phyloP scores from a whole-genome alignment of 2,329 filamentous ascomycete species.

The Nothomitra cinnamomea region DNA sequence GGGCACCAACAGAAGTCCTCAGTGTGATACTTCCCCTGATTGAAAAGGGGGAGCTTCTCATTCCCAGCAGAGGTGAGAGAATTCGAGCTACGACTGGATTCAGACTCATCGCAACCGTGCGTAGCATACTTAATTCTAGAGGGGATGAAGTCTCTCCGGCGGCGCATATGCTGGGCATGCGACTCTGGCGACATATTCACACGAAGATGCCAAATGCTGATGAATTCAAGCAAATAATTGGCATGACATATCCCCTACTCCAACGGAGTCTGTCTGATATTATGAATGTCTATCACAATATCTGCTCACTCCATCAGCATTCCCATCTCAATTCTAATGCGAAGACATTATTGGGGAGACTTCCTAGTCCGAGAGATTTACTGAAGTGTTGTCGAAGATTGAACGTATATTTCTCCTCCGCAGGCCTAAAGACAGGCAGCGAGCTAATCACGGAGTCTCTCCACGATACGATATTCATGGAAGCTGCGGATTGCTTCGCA shows the following conservation, averaged over 20 bases:
- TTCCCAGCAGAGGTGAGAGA: slow-evolving; percentile 74
- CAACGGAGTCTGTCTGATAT: slow-evolving; percentile 36
- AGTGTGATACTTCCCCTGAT: slow-evolving; percentile 85
- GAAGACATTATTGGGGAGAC: slow-evolving; percentile 39
- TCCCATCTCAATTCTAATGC: slow-evolving; percentile 29
- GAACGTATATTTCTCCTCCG: slow-evolving; percentile 42
- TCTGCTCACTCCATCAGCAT: slow-evolving; percentile 24
- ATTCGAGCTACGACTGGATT: slow-evolving; percentile 74
- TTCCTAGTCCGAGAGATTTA: slow-evolving; percentile 58
- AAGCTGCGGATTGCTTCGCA: slow-evolving; percentile 83
- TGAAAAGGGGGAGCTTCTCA: slow-evolving; percentile 76
- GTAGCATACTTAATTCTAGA: slow-evolving; percentile 46
- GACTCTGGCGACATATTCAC: slow-evolving; percentile 70
- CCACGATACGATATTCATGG: slow-evolving; percentile 76
- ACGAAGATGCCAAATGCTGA: slow-evolving; percentile 46
- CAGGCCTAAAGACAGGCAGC: slow-evolving; percentile 45
- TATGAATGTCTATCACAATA: slow-evolving; percentile 36
- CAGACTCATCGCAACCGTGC: slow-evolving; percentile 78
- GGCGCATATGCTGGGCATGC: slow-evolving; percentile 55
- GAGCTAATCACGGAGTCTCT: slow-evolving; percentile 57
- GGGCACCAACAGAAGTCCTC: slow-evolving; percentile 86
- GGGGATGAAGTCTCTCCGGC: slow-evolving; percentile 56
- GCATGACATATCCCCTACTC: slow-evolving; percentile 52
- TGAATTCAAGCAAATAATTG: slow-evolving; percentile 62
- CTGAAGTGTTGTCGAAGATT: slow-evolving; percentile 83